A percentile compares a stretch with the other conserved stretches of the same genome.
Evolutionary conservation across 208 protist species (phyloP).

Genomic region (Tritrichomonas musculus): DNA sequence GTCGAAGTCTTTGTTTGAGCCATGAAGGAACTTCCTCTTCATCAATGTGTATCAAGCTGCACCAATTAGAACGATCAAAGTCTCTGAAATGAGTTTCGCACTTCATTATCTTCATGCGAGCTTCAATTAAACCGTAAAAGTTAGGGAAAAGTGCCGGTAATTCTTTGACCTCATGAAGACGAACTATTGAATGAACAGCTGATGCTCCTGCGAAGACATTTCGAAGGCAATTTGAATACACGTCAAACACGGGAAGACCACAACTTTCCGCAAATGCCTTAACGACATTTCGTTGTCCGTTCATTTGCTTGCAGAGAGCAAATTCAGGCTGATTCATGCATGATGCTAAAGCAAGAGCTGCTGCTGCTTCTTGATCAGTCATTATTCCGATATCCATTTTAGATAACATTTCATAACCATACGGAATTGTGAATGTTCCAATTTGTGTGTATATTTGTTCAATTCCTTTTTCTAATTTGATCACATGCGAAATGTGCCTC

Average conservation of each 20-base stretch:
- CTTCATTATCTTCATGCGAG: not conserved
- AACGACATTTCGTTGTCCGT: not conserved
- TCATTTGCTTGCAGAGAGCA: not conserved
- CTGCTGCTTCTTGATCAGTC: not conserved
- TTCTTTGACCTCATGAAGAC: not conserved
- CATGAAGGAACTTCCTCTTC: not conserved
- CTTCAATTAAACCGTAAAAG: not conserved
- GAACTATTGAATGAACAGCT: not conserved
- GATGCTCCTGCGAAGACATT: not conserved
- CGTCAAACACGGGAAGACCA: not conserved
- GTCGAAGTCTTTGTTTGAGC: not conserved
- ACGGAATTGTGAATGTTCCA: not conserved
- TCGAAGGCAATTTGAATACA: not conserved
- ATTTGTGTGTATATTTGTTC: not conserved
- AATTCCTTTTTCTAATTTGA: not conserved
- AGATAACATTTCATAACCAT: not conserved
- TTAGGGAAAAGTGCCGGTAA: not conserved
- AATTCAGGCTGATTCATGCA: not conserved
- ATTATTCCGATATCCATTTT: not conserved
- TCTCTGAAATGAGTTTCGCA: not conserved
- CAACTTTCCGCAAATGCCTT: not conserved
- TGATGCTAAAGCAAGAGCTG: not conserved
- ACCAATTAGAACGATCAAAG: not conserved
- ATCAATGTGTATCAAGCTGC: not conserved
- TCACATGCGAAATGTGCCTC: not conserved